Evolutionary conservation across 306 rosid genomes (phyloP), one percentile per base, ranked within the genome.

Genomic region (Datisca glomerata): DNA sequence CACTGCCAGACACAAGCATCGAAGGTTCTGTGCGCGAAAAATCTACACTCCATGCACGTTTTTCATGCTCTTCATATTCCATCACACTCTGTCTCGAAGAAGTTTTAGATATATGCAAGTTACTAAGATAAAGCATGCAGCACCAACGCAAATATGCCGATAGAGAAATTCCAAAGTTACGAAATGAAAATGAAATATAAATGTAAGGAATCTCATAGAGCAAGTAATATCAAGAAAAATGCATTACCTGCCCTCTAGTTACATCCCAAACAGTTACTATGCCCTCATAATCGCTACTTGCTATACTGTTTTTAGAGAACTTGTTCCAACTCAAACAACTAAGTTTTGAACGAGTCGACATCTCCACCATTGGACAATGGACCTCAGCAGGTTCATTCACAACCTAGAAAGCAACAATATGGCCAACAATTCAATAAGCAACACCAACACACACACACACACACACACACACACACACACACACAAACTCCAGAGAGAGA

Each of bases 241-340:
- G 45, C 31, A 21, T 56, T 79, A 80, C 98, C 95, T 89, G 91
- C 38, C 92, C 79, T 48, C 86, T 89, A 60, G 64, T 73, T 60
- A 84, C 91, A 45, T 89, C 98, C 98, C 98, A 89, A 61, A 84
- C 93, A 28, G 95, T 80, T 49, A 89, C 91, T 52, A 84, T 80
- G 50, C 98, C 98, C 53, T 89, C 98, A 60, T 89, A 89, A 70
- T 89, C 98, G 24, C 95, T 89, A 65, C 98, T 89, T 48, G 98
- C 98, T 55, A 89, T 89, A 43, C 74, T 86, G 64, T 80, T 84
- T 80, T 89, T 89, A 13, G 79, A 68, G 65, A 33, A 71, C 57
- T 89, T 89, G 62, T 84, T 78, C 98, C 98, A 89, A 74, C 98
- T 89, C 84, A 89, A 66, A 77, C 98, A 89, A 68, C 98, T 84